phyloP scores from a whole-genome alignment of 345 rosid genomes.

The Carallia brachiata region DNA sequence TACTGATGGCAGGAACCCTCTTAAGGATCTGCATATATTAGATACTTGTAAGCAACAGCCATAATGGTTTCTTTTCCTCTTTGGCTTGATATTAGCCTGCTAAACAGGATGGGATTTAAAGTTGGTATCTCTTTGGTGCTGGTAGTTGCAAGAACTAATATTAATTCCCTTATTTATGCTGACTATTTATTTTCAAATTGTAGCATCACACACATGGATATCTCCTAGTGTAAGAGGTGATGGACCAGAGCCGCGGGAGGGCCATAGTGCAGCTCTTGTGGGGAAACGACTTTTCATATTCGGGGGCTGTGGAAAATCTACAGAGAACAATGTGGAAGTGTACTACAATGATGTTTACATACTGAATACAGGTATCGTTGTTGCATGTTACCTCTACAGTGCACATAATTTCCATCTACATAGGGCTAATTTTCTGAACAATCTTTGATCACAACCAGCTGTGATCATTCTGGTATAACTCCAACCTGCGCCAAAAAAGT shows the following conservation, averaged over 20 bases:
- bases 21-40: constrained; percentile 75
- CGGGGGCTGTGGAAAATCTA: constrained; percentile 93
- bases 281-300: constrained; percentile 84
- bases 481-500: too few species aligned
- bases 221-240: constrained; percentile 88
- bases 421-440: not conserved
- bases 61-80: constrained; percentile 11
- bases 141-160: not conserved
- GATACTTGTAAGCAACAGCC: constrained; percentile 62
- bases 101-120: not conserved
- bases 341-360: constrained; percentile 87
- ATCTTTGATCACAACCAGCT: not conserved
- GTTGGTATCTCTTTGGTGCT: not conserved
- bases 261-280: constrained; percentile 88
- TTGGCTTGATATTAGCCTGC: not conserved
- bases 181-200: constrained; percentile 13
- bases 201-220: constrained; percentile 87
- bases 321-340: constrained; percentile 55
- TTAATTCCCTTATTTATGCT: not conserved
- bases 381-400: not conserved
- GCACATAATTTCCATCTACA: not conserved
- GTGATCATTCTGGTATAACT: not conserved
- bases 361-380: constrained; percentile 72
- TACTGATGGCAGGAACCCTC: constrained; percentile 81
- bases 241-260: constrained; percentile 93